Base-by-base conservation (phyloP, 106 monocot genomes). In the Dendrobium chrysotoxum region DNA sequence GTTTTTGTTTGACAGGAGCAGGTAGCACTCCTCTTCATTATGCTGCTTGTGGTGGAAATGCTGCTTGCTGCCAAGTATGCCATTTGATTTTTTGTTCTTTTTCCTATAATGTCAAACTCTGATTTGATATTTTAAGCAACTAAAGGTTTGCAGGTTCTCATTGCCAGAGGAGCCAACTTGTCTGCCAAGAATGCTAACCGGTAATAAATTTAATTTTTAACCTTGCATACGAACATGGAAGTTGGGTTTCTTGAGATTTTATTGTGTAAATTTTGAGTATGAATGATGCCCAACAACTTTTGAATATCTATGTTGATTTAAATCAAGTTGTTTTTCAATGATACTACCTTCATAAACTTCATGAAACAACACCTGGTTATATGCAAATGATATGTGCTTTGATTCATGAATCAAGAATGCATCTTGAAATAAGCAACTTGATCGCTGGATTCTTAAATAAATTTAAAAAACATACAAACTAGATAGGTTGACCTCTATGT, bases 41-140 rank as follows among this genome's bases (percentile, higher is more conserved):
- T 89, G 93, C 93, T 79, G 95, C 93, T 80, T 96, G 93, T 86
- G 93, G 93, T 55, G 95, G 95, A 82, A 93, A 91, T 88, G 91
- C 89, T 72, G 86, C 83, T 12, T 96, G 95, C 57, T 96, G 93
- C 81, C 93, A 93, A 77, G 95, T 92, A 88, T 80, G 65, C 35
- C n/a, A 8, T 82, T 85, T 70, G 1, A 45, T 54, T 77, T 67
- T 18, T 25, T 16, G 20, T 21, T 79, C 31, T 17, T 17, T 40
- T 70, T 23, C 35, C 16, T 84, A 21, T 46, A 1, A 64, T 35
- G 13, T 70, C 35, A 70, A 65, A 70, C 70, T 31, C 31, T 70
- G 70, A 70, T 40, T n/a, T 38, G 17, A 79, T n/a, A 5, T 65
- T 78, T 77, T 55, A n/a, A 57, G n/a, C 18, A 57, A 28, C 20